Evolutionary conservation across 805 yeast species (phyloP).

Genomic region (Huiozyma naganishii): DNA sequence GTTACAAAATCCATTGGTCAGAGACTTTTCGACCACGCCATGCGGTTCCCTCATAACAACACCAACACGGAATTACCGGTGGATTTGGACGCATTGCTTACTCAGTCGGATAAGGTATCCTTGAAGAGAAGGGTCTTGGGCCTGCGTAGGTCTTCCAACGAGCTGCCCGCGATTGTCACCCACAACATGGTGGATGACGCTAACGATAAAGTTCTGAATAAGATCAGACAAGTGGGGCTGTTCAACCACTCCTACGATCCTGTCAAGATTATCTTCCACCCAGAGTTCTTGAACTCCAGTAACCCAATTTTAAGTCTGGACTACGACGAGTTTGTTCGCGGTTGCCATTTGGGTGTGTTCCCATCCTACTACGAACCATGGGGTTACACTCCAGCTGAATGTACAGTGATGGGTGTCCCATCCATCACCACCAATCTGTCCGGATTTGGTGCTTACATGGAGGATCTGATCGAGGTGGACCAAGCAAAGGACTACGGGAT

Average conservation of each 20-base stretch:
- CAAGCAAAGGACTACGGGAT: conserved; percentile 88
- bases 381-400: conserved; percentile 99
- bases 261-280: conserved; percentile 93
- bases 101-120: conserved; percentile 77
- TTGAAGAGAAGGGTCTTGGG: conserved; percentile 90
- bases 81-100: conserved; percentile 69
- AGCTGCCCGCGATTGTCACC: conserved; percentile 90
- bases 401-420: conserved; percentile 99
- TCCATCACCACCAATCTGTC: conserved; percentile 91
- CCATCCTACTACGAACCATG: conserved; percentile 98
- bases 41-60: conserved; percentile 42
- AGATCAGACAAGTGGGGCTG: conserved; percentile 81
- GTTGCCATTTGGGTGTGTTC: conserved; percentile 96
- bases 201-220: conserved; percentile 81
- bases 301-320: conserved; percentile 89
- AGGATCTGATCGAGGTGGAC: conserved; percentile 79
- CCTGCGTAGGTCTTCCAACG: conserved; percentile 57
- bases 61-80: conserved; percentile 61
- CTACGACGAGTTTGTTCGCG: conserved; percentile 95
- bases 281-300: conserved; percentile 89
- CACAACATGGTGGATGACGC: conserved; percentile 94
- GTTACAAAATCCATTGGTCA: conserved; percentile 80
- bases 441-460: conserved; percentile 98
- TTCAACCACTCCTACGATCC: conserved; percentile 85
- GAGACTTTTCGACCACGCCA: conserved; percentile 83